Conservation (phyloP, 2,329 filamentous ascomycete genomes). For the Ceratocystis smalleyi region DNA sequence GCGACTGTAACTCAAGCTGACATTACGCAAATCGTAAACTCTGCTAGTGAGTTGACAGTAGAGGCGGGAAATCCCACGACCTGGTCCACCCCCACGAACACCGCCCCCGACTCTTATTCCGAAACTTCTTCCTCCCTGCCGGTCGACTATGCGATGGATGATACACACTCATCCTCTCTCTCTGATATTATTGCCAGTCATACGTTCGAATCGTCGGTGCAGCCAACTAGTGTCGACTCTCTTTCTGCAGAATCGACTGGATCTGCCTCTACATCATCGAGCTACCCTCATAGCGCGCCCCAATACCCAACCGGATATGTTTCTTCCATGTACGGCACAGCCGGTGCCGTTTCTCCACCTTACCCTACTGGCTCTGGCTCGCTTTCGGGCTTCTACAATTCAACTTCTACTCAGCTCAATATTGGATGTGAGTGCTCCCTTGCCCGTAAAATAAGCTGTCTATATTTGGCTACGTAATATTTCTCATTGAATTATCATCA, state of each 20-base stretch:
- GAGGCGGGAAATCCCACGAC: conserved; percentile 14
- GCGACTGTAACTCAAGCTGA: conserved; percentile 29
- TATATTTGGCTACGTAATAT: background rate
- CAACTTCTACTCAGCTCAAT: background rate
- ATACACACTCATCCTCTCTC: background rate
- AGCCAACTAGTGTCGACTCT: background rate
- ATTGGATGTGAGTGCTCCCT: conserved; percentile 9
- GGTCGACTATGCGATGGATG: background rate
- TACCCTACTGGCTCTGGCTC: conserved; percentile 9
- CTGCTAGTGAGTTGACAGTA: conserved; percentile 26
- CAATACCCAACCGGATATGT: background rate
- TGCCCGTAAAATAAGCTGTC: background rate
- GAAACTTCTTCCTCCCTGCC: conserved; percentile 18
- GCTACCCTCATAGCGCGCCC: background rate
- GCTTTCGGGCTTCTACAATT: conserved; percentile 4
- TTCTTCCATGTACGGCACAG: conserved; percentile 2
- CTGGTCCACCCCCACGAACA: background rate
- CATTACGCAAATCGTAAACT: conserved; percentile 26
- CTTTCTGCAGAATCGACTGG: background rate
- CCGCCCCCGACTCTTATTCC: conserved; percentile 20
- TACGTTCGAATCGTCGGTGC: background rate
- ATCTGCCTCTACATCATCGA: background rate
- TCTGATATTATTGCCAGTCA: conserved; percentile 13
- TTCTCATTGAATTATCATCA: background rate
- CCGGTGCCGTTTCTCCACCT: background rate